Evolutionary conservation across 1,284 basidiomycete species (phyloP), one percentile per base, ranked within the genome.

Genomic region (Ceraceosorus bombacis): DNA sequence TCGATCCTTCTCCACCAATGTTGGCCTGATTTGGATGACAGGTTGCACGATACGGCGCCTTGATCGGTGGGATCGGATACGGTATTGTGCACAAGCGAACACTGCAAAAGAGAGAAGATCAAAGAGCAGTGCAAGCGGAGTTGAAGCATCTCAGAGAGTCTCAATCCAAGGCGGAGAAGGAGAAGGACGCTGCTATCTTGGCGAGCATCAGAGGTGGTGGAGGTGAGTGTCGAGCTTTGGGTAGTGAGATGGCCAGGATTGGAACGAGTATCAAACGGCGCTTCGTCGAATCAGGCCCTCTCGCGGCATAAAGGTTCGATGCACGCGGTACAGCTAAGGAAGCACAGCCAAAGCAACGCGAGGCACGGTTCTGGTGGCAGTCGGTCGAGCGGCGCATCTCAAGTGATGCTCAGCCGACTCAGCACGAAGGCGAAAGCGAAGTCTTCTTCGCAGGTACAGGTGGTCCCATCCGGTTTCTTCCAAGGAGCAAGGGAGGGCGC

Each of bases 21-120:
- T 27, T 27, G 27, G 27, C 27, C 27, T 27, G 3, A 27, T 27
- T 3, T 27, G 27, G 27, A 27, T 27, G 27, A 27, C 59, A 98
- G 94, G 93, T 96, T 78, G 88, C 89, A 75, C 90, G 94, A 74
- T 98, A 96, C 81, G 87, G 91, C 46, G 92, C 94, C 57, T 85
- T 98, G 69, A 81, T 88, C 66, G 83, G 85, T 59, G 94, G 94
- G 78, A 84, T 96, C 72, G 81, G 87, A 78, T 98, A 97, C 80
- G 94, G 95, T 74, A 87, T 95, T 78, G 83, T 86, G 72, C 94
- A 97, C 82, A 87, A 88, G 78, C 85, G 88, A 76, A 88, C 92
- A 77, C 82, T 98, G 70, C 91, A 95, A 81, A 84, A 85, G 69
- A 82, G 85, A 68, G 85, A 88, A 78, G 86, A 95, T 79, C 85